Evolutionary conservation across 78 protist genomes (phyloP).

Genomic region (slime mould (Dictyostelium discoideum)): DNA sequence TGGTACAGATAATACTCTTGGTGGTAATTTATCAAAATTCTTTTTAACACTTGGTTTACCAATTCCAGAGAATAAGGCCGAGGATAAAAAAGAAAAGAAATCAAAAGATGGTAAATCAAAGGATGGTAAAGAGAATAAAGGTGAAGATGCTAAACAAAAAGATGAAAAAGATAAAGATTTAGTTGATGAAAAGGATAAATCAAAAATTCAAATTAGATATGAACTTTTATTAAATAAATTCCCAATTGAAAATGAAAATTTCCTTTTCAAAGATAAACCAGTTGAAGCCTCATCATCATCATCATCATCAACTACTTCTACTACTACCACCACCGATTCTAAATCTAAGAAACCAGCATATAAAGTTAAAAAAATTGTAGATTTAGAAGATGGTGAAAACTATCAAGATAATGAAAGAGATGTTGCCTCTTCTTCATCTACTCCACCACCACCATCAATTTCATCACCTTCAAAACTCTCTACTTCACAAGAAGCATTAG

Average conservation of each 20-base stretch:
- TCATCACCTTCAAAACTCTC: neutral
- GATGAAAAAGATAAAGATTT: neutral
- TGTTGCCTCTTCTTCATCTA: neutral
- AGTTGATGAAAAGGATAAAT: neutral
- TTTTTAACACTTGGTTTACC: constrained; percentile 26
- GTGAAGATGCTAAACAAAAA: neutral
- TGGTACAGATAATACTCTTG: constrained; percentile 1
- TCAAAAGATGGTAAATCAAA: neutral
- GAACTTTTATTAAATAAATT: neutral
- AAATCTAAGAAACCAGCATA: neutral
- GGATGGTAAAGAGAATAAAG: neutral
- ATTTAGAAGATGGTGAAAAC: neutral
- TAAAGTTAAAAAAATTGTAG: neutral
- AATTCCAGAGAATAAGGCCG: neutral
- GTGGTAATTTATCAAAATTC: constrained; percentile 17
- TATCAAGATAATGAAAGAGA: neutral
- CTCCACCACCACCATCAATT: neutral
- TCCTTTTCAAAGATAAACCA: neutral
- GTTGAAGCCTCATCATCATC: neutral
- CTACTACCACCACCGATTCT: no score
- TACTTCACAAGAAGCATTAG: neutral
- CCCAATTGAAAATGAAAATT: constrained; percentile 23
- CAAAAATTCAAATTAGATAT: constrained; percentile 3
- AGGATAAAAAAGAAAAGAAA: neutral
- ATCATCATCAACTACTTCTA: neutral